Evolutionary conservation across 1,284 basidiomycete genomes (phyloP), one percentile per base, ranked within the genome.

Genomic region (Phellinidium pouzarii): DNA sequence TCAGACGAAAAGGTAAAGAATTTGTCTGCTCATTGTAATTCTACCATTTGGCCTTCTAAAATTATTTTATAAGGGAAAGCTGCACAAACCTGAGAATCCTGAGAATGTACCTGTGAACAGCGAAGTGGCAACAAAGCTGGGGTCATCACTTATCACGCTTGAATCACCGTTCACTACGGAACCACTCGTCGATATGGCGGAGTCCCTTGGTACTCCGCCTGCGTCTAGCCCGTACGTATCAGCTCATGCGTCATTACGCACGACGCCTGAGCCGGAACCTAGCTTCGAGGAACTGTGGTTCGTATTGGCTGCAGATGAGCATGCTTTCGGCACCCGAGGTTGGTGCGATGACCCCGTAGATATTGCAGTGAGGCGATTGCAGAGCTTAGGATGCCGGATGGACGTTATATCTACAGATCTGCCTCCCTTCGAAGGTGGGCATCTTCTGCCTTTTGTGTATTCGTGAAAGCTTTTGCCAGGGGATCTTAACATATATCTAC

Each of bases 91-190:
- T 6, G 44, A 37, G 14, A 20, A 44, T 3, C 11, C 23, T 3
- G 17, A 1, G 26, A 34, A 17, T 11, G n/a, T 22, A 4, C 11
- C 11, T 14, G 37, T 7, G 27, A n/a, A 5, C 7, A 37, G 37
- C 19, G 29, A 27, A 14, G 9, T 19, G 6, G 3, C 31, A 44
- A 17, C 38, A 19, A 25, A 53, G 78, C 76, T 63, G 60, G 11
- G 65, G 71, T 44, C 71, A 74, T 26, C 87, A 63, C 73, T 88
- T 42, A 87, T 89, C 57, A 67, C 76, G 5, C 73, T 89, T 26
- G 85, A 88, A 62, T 80, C 82, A 1, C 82, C 84, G 0, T 83
- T 82, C 66, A 66, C 78, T 41, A 62, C 71, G 14, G 79, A 82
- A 55, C 69, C 72, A 67, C 47, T 65, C 63, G 46, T 53, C 2